Evolutionary conservation across 495 filamentous ascomycete species (phyloP), one percentile per base, ranked within the genome.

Genomic region (Cryomyces minteri): DNA sequence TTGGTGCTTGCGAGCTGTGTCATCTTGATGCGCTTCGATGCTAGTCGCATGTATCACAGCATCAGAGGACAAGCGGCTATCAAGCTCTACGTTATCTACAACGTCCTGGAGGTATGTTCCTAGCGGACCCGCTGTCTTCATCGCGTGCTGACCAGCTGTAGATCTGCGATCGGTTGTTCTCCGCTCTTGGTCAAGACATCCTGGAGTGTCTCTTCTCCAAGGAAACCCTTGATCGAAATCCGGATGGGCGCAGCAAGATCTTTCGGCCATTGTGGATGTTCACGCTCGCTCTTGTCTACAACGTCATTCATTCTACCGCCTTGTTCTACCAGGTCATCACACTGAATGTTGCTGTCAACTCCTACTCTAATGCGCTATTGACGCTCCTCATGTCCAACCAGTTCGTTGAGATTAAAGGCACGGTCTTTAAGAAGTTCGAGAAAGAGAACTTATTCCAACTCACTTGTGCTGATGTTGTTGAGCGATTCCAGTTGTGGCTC

Each of bases 31-130:
- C 77, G 74, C 47, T 82, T 96, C 37, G 90, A 99, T 62, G 88
- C 92, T 8, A 94, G 87, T 58, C 74, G 86, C 33, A 94, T 99
- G 85, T 99, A 99, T 62, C 90, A 99, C 59, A 83, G 86, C 55
- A 95, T 99, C 55, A 79, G 86, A 40, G 90, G 86, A 6, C 92
- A 96, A 63, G 85, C 86, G 4, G 87, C 88, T 6, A 93, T 99
- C 63, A 99, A 99, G 59, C 69, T 99, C 4, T 99, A 96, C 61
- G 88, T 95, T 39, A 95, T 99, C 41, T 96, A 93, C 66, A 96
- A 96, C 54, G 83, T 93, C 31, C 70, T 99, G 4, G 90, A 99
- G 62, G 81, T 79, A 45, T 40, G 50, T 40, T 33, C 18, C 45
- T 31, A 10, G 34, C 34, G 9, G 18, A 25, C 2, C 18, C 18